Percentiles rank a stretch among this genome's conserved stretches.
Evolutionary conservation across 2,329 filamentous ascomycete species (phyloP).

Genomic region (Berkeleyomyces rouxiae): DNA sequence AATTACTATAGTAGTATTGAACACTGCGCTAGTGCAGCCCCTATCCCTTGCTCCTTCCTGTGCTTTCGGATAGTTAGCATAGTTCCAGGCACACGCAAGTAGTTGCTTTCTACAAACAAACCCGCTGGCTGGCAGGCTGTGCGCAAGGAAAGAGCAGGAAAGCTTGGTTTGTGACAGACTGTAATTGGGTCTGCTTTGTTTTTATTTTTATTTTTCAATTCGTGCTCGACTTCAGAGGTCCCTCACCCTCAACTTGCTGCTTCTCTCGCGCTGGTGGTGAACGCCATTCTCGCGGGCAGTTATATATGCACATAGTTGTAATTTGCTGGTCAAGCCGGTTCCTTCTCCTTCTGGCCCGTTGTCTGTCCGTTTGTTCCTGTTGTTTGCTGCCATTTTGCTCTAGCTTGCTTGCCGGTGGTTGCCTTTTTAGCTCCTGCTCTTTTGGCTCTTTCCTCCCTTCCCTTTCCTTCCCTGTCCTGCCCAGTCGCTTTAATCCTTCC

Average conservation of each 20-base stretch:
- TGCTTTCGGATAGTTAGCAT: neutral
- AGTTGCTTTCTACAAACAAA: too few relatives aligned
- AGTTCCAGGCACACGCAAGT: too few relatives aligned
- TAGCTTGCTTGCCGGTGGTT: neutral
- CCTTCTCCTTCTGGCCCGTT: neutral
- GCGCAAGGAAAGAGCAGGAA: too few relatives aligned
- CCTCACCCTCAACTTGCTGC: too few relatives aligned
- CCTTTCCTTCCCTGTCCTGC: slow-evolving; percentile 1
- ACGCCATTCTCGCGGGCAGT: too few relatives aligned
- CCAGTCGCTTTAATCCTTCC: neutral
- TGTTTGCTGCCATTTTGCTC: neutral
- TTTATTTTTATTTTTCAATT: too few relatives aligned
- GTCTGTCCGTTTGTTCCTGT: neutral
- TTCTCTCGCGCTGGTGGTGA: too few relatives aligned
- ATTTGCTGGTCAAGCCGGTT: neutral
- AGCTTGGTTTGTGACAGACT: too few relatives aligned
- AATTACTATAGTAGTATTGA: neutral
- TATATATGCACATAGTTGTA: neutral
- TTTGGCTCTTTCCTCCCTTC: neutral
- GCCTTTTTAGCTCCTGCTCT: neutral
- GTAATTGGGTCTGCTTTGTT: too few relatives aligned
- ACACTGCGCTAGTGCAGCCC: neutral
- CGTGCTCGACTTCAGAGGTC: too few relatives aligned
- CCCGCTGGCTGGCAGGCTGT: too few relatives aligned
- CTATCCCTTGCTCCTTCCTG: neutral